Evolutionary conservation across 2,329 filamentous ascomycete species (phyloP), one percentile per base, ranked within the genome.

Genomic region (Fusarium praegraminearum): DNA sequence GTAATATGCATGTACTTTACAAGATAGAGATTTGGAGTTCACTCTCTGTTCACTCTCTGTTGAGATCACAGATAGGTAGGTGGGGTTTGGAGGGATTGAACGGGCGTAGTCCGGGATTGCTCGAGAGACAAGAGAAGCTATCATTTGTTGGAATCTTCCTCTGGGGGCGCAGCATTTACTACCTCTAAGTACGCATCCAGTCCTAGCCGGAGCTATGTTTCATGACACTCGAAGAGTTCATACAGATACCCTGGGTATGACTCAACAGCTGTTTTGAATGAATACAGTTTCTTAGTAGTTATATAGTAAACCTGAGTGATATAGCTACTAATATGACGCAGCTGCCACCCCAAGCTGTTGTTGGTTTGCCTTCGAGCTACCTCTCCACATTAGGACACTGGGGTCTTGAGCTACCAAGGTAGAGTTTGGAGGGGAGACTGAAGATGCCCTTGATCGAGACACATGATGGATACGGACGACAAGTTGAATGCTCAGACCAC

Each of bases 21-120:
- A 61, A 16, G 35, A 24, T 8, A 24, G 36, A 44, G 22, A 40
- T 30, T 45, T 45, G 62, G 55, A 61, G 61, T 61, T 53, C 8
- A 32, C 43, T 40, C 32, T n/a, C 49, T 24, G 61, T 61, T 53
- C 8, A 32, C 43, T 40, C 32, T n/a, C 49, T 24, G 46, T 26
- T 13, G 20, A 40, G 51, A 40, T 30, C 26, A 44, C 47, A 49
- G n/a, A 33, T 33, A 38, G 54, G 53, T 33, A 38, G 54, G 53
- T 61, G 54, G 62, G 50, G 54, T 38, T 36, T 20, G 26, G 11
- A 16, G 33, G 49, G 33, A 52, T 4, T 28, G 35, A 30, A 32
- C 44, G 47, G 44, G 59, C 16, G 35, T 45, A 32, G 32, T 16
- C 51, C 49, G 33, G 53, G 41, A 26, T 32, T n/a, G n/a, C 28